These are phyloP conservation scores for Leucocoprinus birnbaumii DNA, from an alignment of 768 basidiomycete species.

Conservation along the genomic window DNA sequence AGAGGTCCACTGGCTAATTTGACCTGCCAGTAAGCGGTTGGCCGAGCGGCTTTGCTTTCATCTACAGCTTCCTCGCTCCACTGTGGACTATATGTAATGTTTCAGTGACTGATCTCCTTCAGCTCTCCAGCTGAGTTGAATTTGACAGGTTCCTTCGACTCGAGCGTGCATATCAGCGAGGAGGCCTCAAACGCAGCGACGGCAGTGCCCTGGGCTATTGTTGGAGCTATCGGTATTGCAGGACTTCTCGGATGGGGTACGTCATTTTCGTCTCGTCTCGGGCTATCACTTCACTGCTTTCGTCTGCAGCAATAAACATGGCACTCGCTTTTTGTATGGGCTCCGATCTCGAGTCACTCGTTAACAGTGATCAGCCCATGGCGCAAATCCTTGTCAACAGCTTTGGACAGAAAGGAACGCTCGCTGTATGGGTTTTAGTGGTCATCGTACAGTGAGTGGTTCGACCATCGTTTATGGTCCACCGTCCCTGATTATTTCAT, in stretches of 20 bases:
- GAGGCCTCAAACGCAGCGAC: slow-evolving; percentile 67
- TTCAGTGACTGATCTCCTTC: neutral
- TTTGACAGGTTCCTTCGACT: slow-evolving; percentile 42
- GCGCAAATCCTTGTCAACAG: slow-evolving; percentile 55
- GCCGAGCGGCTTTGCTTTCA: slow-evolving; percentile 58
- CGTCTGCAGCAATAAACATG: slow-evolving; percentile 47
- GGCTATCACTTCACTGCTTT: neutral
- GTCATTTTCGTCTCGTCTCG: slow-evolving; percentile 11
- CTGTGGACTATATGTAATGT: slow-evolving; percentile 39
- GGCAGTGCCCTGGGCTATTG: slow-evolving; percentile 70
- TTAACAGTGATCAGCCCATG: slow-evolving; percentile 53
- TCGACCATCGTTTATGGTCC: neutral
- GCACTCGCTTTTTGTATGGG: slow-evolving; percentile 66
- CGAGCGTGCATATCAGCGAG: slow-evolving; percentile 65
- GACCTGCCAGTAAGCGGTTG: slow-evolving; percentile 46
- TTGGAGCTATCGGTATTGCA: slow-evolving; percentile 50
- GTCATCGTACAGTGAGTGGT: slow-evolving; percentile 34
- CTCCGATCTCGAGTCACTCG: slow-evolving; percentile 38
- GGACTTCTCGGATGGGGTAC: slow-evolving; percentile 60
- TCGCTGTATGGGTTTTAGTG: slow-evolving; percentile 37
- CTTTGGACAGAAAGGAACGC: slow-evolving; percentile 34
- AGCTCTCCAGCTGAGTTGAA: neutral
- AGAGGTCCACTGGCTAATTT: neutral
- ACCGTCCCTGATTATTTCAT: neutral
- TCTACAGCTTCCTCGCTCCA: slow-evolving; percentile 38